Evolutionary conservation across 352 stramenopile species (phyloP).

Genomic region (Phytophthora colocasiae): DNA sequence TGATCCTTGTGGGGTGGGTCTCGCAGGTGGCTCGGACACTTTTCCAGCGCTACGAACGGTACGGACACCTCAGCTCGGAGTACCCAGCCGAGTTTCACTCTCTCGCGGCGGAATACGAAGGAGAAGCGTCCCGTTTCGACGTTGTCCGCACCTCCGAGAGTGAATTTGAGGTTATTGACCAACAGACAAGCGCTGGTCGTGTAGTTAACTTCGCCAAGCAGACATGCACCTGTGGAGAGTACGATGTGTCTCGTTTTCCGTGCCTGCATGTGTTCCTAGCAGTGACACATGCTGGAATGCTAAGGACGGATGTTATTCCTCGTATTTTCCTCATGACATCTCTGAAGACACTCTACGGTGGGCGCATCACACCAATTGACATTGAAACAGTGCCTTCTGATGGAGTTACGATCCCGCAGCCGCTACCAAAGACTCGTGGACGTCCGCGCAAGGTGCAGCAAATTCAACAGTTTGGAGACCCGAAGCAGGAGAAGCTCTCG

Average conservation of each 20-base stretch:
- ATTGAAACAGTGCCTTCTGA: slow-evolving; percentile 73
- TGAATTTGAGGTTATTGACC: slow-evolving; percentile 80
- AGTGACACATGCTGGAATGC: slow-evolving; percentile 65
- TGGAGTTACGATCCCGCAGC: slow-evolving; percentile 60
- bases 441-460: slow-evolving; percentile 82
- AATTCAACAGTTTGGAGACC: slow-evolving; percentile 77
- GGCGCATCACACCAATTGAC: slow-evolving; percentile 82
- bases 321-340: slow-evolving; percentile 85
- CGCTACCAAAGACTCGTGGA: slow-evolving; percentile 62
- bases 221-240: slow-evolving; percentile 80
- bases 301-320: slow-evolving; percentile 76
- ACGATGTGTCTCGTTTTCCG: slow-evolving; percentile 74
- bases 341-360: slow-evolving; percentile 73
- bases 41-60: slow-evolving; percentile 78
- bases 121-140: slow-evolving; percentile 60
- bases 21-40: slow-evolving; percentile 80
- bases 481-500: slow-evolving; percentile 76
- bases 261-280: slow-evolving; percentile 84
- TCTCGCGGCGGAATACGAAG: slow-evolving; percentile 69
- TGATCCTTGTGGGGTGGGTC: slow-evolving; percentile 84
- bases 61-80: slow-evolving; percentile 75
- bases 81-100: slow-evolving; percentile 81
- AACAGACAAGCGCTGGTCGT: slow-evolving; percentile 64
- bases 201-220: slow-evolving; percentile 83
- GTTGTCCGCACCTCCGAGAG: slow-evolving; percentile 74